These are phyloP conservation scores for Lactarius vividus DNA, from an alignment of 768 basidiomycete genomes.

Conservation along the genomic window DNA sequence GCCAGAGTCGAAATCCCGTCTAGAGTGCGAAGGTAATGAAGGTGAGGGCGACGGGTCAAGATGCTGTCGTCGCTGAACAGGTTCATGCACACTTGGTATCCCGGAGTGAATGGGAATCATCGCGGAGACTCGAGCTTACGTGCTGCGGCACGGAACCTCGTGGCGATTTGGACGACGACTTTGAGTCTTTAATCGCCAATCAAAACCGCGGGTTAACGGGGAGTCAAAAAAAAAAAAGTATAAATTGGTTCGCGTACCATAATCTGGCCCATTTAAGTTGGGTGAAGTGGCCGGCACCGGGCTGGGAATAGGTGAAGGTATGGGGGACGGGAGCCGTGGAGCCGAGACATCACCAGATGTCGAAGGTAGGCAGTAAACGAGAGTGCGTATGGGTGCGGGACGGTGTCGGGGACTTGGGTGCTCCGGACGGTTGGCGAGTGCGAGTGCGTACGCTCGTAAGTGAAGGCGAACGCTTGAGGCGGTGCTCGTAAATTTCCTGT, in stretches of 20 bases:
- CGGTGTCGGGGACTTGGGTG: neutral
- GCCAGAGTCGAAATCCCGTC: slow-evolving; percentile 10
- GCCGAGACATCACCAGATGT: neutral
- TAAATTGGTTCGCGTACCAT: slow-evolving; percentile 1
- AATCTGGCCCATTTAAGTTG: neutral
- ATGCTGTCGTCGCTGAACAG: neutral
- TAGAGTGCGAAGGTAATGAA: neutral
- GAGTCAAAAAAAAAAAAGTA: neutral
- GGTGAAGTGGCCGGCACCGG: neutral
- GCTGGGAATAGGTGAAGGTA: neutral
- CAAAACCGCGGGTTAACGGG: neutral
- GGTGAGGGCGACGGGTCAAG: neutral
- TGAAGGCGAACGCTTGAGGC: slow-evolving; percentile 26
- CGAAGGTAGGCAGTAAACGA: neutral
- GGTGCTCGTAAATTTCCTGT: slow-evolving; percentile 21
- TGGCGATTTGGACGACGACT: neutral
- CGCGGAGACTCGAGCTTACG: neutral
- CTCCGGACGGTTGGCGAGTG: slow-evolving; percentile 1
- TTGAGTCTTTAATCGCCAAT: slow-evolving; percentile 9
- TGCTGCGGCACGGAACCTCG: neutral
- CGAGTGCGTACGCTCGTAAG: slow-evolving; percentile 15
- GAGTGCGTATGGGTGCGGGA: neutral
- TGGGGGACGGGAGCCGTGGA: neutral
- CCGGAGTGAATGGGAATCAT: neutral
- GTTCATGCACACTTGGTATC: neutral